Conservation (phyloP, 2,329 filamentous ascomycete genomes). For the Alternaria panax region DNA sequence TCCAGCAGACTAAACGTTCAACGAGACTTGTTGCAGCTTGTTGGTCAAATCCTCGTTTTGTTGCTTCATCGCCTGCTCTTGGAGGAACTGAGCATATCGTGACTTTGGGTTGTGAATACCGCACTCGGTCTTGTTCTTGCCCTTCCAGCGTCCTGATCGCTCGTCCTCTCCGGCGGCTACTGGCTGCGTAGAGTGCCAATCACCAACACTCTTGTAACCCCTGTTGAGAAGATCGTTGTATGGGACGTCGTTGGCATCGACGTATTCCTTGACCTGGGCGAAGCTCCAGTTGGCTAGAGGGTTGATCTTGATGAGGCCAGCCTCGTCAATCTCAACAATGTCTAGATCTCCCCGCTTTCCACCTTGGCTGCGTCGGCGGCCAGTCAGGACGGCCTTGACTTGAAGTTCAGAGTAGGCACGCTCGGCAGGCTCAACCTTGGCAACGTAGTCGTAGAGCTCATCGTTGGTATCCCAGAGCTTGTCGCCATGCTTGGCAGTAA, state of each 20-base stretch:
- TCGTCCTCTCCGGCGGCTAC: slow-evolving; percentile 93
- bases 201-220: slow-evolving; percentile 98
- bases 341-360: slow-evolving; percentile 89
- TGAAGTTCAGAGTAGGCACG: slow-evolving; percentile 86
- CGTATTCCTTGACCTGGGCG: slow-evolving; percentile 85
- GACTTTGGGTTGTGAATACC: slow-evolving; percentile 98
- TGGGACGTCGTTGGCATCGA: slow-evolving; percentile 84
- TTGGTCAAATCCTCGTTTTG: slow-evolving; percentile 47
- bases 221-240: slow-evolving; percentile 91
- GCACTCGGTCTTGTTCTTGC: slow-evolving; percentile 93
- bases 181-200: slow-evolving; percentile 96
- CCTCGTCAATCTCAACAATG: slow-evolving; percentile 91
- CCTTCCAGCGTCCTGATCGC: slow-evolving; percentile 96
- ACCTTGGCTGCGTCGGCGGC: slow-evolving; percentile 89
- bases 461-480: slow-evolving; percentile 84
- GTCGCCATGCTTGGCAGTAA: slow-evolving; percentile 81
- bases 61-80: slow-evolving; percentile 72
- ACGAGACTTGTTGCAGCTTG: slow-evolving; percentile 40
- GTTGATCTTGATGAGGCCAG: slow-evolving; percentile 95
- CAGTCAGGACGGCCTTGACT: slow-evolving; percentile 90
- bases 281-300: slow-evolving; percentile 95
- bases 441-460: slow-evolving; percentile 94
- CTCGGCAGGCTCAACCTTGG: slow-evolving; percentile 96
- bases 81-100: slow-evolving; percentile 85
- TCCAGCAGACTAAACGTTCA: slow-evolving; percentile 28